Evolutionary conservation across 1,284 basidiomycete genomes (phyloP).

Genomic region (Heliocybe sulcata): DNA sequence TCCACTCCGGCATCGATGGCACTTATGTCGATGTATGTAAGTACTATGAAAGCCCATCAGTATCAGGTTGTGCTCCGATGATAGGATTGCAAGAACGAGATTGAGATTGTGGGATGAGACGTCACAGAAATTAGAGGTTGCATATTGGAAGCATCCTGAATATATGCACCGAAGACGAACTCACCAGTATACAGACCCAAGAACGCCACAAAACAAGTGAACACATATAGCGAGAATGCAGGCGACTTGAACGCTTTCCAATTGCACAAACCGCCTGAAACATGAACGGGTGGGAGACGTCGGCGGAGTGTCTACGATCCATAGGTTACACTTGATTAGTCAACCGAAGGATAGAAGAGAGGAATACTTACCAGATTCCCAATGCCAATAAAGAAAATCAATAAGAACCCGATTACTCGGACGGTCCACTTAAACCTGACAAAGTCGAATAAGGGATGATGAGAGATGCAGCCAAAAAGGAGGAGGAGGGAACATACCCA

Average conservation of each 20-base stretch:
- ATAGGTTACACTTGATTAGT: too few species aligned
- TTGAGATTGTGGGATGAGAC: too few species aligned
- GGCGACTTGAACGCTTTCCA: constrained; percentile 37
- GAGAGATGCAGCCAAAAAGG: not conserved
- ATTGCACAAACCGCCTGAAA: constrained; percentile 43
- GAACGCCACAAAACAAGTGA: constrained; percentile 38
- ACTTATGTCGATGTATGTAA: constrained; percentile 42
- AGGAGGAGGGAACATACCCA: constrained; percentile 18
- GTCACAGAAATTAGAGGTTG: too few species aligned
- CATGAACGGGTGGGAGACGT: constrained; percentile 40
- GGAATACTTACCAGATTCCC: constrained; percentile 29
- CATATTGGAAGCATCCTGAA: not conserved
- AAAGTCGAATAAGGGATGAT: not conserved
- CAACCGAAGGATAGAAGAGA: not conserved
- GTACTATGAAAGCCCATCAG: constrained; percentile 19
- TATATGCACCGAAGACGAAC: constrained; percentile 8
- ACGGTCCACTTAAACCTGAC: constrained; percentile 55
- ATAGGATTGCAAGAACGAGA: too few species aligned
- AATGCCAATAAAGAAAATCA: constrained; percentile 32
- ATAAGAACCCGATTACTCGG: constrained; percentile 48
- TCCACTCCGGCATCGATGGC: constrained; percentile 29
- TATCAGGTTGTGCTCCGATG: too few species aligned
- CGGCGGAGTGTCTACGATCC: constrained; percentile 33
- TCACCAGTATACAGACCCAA: constrained; percentile 56
- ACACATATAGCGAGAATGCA: constrained; percentile 35